Percentiles rank a stretch among this genome's conserved stretches.
These are phyloP conservation scores for Suhomyces pyralidae DNA, from an alignment of 805 yeast genomes.

Conservation along the genomic window DNA sequence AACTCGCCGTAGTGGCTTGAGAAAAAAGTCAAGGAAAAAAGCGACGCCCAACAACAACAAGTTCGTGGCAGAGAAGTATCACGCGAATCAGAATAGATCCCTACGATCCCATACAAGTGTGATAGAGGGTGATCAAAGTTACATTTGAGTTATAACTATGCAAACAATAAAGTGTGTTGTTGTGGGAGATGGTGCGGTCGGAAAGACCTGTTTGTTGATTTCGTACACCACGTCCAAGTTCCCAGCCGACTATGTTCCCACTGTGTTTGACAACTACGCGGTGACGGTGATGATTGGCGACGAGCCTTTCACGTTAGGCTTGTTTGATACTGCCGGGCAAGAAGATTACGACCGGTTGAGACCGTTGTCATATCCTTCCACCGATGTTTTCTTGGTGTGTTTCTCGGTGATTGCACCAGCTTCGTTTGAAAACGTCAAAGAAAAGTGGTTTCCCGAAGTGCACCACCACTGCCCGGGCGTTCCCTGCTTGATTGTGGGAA, in stretches of 20 bases:
- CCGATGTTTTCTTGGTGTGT: conserved; percentile 94
- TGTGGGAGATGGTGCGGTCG: conserved; percentile 99
- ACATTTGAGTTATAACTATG: conserved; percentile 17
- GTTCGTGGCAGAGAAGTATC: background rate
- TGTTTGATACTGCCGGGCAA: conserved; percentile 98
- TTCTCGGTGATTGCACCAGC: conserved; percentile 97
- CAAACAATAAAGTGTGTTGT: conserved; percentile 89
- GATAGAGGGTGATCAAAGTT: too few species aligned
- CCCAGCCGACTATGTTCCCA: conserved; percentile 97
- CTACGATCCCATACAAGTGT: background rate
- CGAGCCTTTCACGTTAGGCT: conserved; percentile 95
- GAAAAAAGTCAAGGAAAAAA: conserved; percentile 6
- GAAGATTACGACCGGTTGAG: conserved; percentile 98
- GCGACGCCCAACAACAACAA: conserved; percentile 5
- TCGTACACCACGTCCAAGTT: conserved; percentile 96
- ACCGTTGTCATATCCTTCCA: conserved; percentile 94
- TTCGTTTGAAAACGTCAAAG: conserved; percentile 93
- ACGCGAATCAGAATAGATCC: background rate
- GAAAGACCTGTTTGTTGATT: conserved; percentile 91
- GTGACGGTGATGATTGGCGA: conserved; percentile 96
- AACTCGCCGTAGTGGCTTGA: conserved; percentile 1
- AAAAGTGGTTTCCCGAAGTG: conserved; percentile 98
- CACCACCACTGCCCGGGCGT: conserved; percentile 97
- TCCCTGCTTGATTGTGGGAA: conserved; percentile 95
- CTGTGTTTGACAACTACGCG: conserved; percentile 95